Evolutionary conservation across 2,329 filamentous ascomycete genomes (phyloP).

Genomic region (Aspergillus pseudotamarii): DNA sequence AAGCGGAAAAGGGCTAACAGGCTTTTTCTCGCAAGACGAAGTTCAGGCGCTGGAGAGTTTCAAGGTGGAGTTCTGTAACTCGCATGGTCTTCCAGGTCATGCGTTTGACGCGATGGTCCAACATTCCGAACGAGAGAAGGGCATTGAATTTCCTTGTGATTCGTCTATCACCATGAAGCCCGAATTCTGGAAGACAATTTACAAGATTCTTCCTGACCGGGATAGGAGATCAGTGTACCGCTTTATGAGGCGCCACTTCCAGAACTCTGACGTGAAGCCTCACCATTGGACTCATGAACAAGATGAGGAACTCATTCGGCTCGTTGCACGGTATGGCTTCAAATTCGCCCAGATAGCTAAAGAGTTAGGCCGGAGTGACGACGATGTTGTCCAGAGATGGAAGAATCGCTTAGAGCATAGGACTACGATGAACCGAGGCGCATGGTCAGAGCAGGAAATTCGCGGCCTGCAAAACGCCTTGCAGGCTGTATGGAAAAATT

Average conservation of each 20-base stretch:
- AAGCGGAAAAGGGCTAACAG: conserved; percentile 22
- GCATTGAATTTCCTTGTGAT: conserved; percentile 27
- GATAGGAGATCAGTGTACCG: conserved; percentile 43
- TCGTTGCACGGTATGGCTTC: conserved; percentile 35
- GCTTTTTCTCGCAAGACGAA: conserved; percentile 36
- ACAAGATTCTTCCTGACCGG: conserved; percentile 38
- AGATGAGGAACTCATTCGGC: conserved; percentile 42
- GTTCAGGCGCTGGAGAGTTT: conserved; percentile 33
- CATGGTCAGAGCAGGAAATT: conserved; percentile 42
- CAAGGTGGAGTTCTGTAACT: conserved; percentile 40
- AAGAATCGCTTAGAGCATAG: conserved; percentile 45
- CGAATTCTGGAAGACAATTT: conserved; percentile 42
- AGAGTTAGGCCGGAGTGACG: conserved; percentile 40
- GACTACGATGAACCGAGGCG: conserved; percentile 36
- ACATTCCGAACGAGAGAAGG: conserved; percentile 31
- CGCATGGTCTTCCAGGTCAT: conserved; percentile 21
- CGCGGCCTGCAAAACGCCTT: conserved; percentile 31
- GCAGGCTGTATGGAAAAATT: conserved; percentile 24
- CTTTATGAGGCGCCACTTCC: conserved; percentile 49
- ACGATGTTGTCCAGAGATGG: conserved; percentile 48
- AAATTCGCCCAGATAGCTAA: conserved; percentile 43
- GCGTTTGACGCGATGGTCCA: conserved; percentile 39
- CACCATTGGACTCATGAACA: conserved; percentile 45
- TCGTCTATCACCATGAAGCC: conserved; percentile 26
- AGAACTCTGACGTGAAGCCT: conserved; percentile 38